Conservation (phyloP, 2,329 filamentous ascomycete genomes). For the Penicillium brasilianum region DNA sequence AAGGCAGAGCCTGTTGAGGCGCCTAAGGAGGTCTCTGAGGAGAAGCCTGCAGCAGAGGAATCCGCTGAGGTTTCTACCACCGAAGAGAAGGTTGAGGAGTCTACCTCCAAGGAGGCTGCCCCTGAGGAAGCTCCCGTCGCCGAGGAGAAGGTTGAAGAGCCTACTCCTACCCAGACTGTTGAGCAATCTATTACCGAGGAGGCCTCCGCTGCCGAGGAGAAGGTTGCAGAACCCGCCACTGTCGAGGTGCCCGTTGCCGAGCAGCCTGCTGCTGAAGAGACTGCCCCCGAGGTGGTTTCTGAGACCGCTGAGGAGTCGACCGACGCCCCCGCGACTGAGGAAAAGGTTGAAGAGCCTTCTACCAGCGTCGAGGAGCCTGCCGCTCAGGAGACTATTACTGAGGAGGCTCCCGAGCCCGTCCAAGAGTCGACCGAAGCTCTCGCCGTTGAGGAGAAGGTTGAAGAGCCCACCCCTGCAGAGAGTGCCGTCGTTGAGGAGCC, state of each 20-base stretch:
- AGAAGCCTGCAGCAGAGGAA: not conserved
- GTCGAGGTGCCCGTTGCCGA: not conserved
- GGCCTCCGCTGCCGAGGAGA: not conserved
- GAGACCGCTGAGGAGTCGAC: not conserved
- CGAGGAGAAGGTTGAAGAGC: not conserved
- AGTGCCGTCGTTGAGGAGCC: too few relatives aligned
- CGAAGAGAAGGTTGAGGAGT: not conserved
- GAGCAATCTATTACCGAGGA: conserved; percentile 17
- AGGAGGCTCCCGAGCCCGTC: not conserved
- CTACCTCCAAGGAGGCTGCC: not conserved
- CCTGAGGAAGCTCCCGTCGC: not conserved
- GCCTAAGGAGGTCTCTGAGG: conserved; percentile 2
- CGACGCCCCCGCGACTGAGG: not conserved
- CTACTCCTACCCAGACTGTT: not conserved
- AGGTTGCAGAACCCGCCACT: not conserved
- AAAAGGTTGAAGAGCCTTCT: too few relatives aligned
- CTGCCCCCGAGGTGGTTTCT: not conserved
- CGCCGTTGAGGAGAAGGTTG: too few relatives aligned
- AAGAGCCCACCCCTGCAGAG: too few relatives aligned
- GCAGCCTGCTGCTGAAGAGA: not conserved
- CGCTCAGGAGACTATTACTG: too few relatives aligned
- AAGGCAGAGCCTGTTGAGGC: conserved; percentile 18
- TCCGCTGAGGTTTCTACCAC: not conserved
- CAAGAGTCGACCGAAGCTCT: too few relatives aligned
- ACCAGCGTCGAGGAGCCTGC: too few relatives aligned